Evolutionary conservation across 2,329 filamentous ascomycete genomes (phyloP).

Genomic region (Teratosphaeria pseudoeucalypti): DNA sequence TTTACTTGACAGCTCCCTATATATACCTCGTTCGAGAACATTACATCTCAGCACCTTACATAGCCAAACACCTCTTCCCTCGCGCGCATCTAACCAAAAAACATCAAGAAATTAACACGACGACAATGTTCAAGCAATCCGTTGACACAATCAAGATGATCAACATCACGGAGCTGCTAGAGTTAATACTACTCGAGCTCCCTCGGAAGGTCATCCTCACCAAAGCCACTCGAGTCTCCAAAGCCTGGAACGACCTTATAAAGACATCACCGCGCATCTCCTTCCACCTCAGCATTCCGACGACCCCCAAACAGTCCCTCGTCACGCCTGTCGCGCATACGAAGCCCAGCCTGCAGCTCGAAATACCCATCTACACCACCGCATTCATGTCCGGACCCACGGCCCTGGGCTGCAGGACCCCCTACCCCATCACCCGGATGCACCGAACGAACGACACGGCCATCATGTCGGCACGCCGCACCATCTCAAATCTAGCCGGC

Average conservation of each 20-base stretch:
- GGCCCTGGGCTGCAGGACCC: background rate
- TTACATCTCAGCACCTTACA: background rate
- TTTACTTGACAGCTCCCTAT: background rate
- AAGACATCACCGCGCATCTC: background rate
- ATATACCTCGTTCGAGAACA: background rate
- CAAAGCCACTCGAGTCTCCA: background rate
- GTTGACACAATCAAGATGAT: background rate
- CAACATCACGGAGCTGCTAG: background rate
- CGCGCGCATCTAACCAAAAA: too few relatives aligned
- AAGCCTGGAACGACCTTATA: background rate
- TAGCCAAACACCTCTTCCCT: too few relatives aligned
- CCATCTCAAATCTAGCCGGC: background rate
- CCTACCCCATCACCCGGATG: background rate
- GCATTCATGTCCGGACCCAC: background rate
- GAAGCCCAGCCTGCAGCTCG: background rate
- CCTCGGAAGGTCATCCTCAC: background rate
- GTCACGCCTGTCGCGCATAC: background rate
- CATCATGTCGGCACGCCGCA: background rate
- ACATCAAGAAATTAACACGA: too few relatives aligned
- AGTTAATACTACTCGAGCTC: background rate
- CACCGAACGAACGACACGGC: background rate
- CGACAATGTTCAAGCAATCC: background rate
- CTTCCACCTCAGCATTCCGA: background rate
- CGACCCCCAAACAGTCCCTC: background rate
- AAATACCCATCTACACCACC: background rate